A percentile compares a stretch with the other conserved stretches of the same genome.
These are phyloP conservation scores for Thielaviopsis musarum DNA, from an alignment of 2,329 filamentous ascomycete genomes.

Conservation along the genomic window DNA sequence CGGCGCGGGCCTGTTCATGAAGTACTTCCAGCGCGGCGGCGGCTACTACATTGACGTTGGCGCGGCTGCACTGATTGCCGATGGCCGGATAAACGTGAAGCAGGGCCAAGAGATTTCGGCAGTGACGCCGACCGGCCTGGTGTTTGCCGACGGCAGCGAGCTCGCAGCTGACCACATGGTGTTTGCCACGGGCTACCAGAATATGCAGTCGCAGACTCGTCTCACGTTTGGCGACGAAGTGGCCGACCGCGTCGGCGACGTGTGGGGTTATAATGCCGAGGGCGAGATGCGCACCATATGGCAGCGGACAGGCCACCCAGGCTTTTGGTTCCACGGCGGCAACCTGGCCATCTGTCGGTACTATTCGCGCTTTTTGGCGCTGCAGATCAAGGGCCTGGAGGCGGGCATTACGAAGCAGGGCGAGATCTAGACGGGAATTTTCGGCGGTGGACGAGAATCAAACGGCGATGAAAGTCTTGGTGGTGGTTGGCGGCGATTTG, in stretches of 20 bases:
- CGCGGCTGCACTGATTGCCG: constrained; percentile 40
- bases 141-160: constrained; percentile 36
- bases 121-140: constrained; percentile 28
- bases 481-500: neutral
- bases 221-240: constrained; percentile 44
- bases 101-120: constrained; percentile 37
- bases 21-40: constrained; percentile 49
- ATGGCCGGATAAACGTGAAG: constrained; percentile 47
- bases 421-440: constrained; percentile 14
- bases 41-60: constrained; percentile 59
- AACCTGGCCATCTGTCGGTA: constrained; percentile 46
- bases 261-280: constrained; percentile 45
- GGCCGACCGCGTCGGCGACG: constrained; percentile 37
- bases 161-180: constrained; percentile 47
- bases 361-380: constrained; percentile 36
- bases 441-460: neutral
- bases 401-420: constrained; percentile 21
- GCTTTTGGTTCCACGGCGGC: constrained; percentile 50
- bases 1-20: constrained; percentile 38
- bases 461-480: neutral
- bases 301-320: constrained; percentile 42
- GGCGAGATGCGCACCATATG: constrained; percentile 41
- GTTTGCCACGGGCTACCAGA: constrained; percentile 47
- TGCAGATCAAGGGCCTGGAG: constrained; percentile 33
- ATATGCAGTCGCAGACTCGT: constrained; percentile 48